Conservation (phyloP, 768 basidiomycete genomes). For the Gelatoporia subvermispora region DNA sequence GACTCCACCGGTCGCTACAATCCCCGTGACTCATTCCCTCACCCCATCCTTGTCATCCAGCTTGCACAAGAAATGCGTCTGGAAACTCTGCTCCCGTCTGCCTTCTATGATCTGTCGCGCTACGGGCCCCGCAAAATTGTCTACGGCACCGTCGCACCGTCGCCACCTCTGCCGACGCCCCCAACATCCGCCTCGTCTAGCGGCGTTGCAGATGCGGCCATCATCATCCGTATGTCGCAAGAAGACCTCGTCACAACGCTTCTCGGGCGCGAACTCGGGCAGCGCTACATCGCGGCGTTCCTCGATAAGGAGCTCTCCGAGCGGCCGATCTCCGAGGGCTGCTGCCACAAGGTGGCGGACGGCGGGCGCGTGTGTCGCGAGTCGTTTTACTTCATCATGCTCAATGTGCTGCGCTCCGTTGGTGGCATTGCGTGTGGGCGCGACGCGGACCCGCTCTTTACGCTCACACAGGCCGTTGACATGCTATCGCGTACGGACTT, state of each 20-base stretch:
- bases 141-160: slow-evolving; percentile 39
- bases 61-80: slow-evolving; percentile 63
- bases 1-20: slow-evolving; percentile 47
- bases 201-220: slow-evolving; percentile 3
- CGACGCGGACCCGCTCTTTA: slow-evolving; percentile 70
- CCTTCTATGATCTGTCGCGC: slow-evolving; percentile 70
- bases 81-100: slow-evolving; percentile 55
- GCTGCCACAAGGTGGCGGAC: slow-evolving; percentile 38
- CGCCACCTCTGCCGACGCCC: slow-evolving; percentile 15
- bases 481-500: slow-evolving; percentile 73
- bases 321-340: slow-evolving; percentile 44
- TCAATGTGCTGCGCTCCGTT: slow-evolving; percentile 65
- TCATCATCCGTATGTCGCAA: slow-evolving; percentile 28
- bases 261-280: slow-evolving; percentile 60
- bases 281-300: slow-evolving; percentile 58
- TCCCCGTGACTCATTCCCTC: slow-evolving; percentile 55
- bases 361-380: slow-evolving; percentile 46
- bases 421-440: slow-evolving; percentile 68
- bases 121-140: slow-evolving; percentile 70
- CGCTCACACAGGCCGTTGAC: slow-evolving; percentile 61
- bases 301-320: slow-evolving; percentile 49
- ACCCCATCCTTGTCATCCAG: slow-evolving; percentile 67
- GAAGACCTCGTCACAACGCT: slow-evolving; percentile 40
- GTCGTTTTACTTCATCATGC: slow-evolving; percentile 72
- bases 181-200: slow-evolving; percentile 4